A percentile compares a stretch with the other conserved stretches of the same genome.
phyloP scores from a whole-genome alignment of 148 eudicot species.

The Persicaria maculosa region DNA sequence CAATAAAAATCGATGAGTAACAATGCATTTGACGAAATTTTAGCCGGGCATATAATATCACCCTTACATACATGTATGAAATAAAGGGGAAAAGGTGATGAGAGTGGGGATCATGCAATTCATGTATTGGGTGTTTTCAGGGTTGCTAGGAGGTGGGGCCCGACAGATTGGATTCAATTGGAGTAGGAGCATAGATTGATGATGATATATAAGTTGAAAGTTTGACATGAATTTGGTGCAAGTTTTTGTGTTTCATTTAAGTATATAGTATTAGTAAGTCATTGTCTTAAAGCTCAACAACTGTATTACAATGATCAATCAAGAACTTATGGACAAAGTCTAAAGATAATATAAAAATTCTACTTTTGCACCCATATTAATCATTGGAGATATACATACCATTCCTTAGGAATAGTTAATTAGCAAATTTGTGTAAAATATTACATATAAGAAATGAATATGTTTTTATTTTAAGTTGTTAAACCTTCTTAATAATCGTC shows the following conservation, averaged over 20 bases:
- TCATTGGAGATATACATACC: no score
- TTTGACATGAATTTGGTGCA: slow-evolving; percentile 7
- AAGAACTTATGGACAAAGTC: neutral
- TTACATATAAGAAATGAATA: no score
- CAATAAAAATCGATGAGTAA: no score
- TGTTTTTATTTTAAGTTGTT: no score
- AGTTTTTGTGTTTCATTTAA: neutral
- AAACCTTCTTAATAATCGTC: no score
- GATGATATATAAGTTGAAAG: neutral
- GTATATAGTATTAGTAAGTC: neutral
- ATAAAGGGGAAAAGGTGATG: neutral
- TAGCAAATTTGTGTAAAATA: no score
- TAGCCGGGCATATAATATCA: no score
- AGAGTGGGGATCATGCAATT: slow-evolving; percentile 1
- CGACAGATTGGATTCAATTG: slow-evolving; percentile 10
- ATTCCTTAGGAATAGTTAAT: no score
- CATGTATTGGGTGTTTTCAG: slow-evolving; percentile 2
- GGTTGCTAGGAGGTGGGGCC: slow-evolving; percentile 2
- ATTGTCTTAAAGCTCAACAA: neutral
- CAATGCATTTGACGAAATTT: no score
- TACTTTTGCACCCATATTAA: no score
- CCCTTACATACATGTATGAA: no score
- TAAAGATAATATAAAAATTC: neutral
- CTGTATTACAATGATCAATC: neutral
- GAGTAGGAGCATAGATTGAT: slow-evolving; percentile 4